These are phyloP conservation scores for Kwoniella shandongensis DNA, from an alignment of 768 basidiomycete genomes.

Conservation along the genomic window DNA sequence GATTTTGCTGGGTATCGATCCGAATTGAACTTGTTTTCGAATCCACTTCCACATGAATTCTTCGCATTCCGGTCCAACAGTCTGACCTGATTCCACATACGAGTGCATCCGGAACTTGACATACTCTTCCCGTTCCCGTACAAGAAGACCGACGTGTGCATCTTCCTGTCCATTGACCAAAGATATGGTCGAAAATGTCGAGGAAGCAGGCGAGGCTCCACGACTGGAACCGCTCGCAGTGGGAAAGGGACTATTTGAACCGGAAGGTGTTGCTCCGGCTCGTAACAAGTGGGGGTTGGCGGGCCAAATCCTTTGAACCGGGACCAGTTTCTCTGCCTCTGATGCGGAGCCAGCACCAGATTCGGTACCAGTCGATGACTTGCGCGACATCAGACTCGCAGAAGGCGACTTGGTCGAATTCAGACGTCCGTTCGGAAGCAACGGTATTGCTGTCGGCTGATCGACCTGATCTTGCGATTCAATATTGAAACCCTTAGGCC, in stretches of 20 bases:
- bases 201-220: no score
- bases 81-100: constrained; percentile 5
- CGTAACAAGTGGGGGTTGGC: neutral
- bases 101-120: constrained; percentile 3
- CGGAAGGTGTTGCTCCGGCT: neutral
- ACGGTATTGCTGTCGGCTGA: neutral
- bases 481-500: constrained; percentile 21
- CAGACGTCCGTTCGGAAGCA: neutral
- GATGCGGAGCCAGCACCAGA: constrained; percentile 17
- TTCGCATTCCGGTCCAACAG: constrained; percentile 17
- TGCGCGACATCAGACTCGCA: constrained; percentile 7
- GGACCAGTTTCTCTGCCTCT: constrained; percentile 15
- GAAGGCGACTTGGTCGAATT: constrained; percentile 9
- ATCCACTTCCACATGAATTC: constrained; percentile 23
- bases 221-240: no score
- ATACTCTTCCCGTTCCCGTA: constrained; percentile 32
- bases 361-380: constrained; percentile 5
- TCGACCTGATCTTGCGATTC: constrained; percentile 2
- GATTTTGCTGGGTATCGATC: constrained; percentile 21
- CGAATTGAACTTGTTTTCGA: constrained; percentile 9
- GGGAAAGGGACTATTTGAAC: neutral
- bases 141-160: constrained; percentile 25
- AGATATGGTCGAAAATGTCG: neutral
- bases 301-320: no score
- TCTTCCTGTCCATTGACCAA: constrained; percentile 5